A percentile compares a stretch with the other conserved stretches of the same genome.
Evolutionary conservation across 495 filamentous ascomycete genomes (phyloP).

Genomic region (Acidiella bohemica): DNA sequence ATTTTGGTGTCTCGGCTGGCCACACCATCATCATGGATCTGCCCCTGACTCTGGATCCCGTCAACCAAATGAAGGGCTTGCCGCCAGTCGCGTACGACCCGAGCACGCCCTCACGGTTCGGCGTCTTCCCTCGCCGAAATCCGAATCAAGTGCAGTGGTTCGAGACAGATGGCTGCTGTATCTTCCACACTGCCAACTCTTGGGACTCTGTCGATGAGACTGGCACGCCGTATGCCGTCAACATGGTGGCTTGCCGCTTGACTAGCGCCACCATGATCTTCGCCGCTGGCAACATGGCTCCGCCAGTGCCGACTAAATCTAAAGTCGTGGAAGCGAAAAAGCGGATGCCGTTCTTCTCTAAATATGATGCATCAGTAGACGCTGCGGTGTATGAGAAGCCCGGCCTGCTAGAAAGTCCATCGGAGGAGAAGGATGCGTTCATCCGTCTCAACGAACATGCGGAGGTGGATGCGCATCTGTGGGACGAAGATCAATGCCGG

Average conservation of each 20-base stretch:
- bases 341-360: slow-evolving; percentile 27
- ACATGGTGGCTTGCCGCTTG: slow-evolving; percentile 48
- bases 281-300: slow-evolving; percentile 41
- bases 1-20: slow-evolving; percentile 47
- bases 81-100: slow-evolving; percentile 44
- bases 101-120: slow-evolving; percentile 41
- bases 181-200: slow-evolving; percentile 55
- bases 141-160: slow-evolving; percentile 47
- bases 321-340: slow-evolving; percentile 22
- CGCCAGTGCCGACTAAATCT: slow-evolving; percentile 24
- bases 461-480: slow-evolving; percentile 11
- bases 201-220: slow-evolving; percentile 36
- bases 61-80: slow-evolving; percentile 39
- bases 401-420: slow-evolving; percentile 15
- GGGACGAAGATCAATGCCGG: slow-evolving; percentile 48
- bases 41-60: slow-evolving; percentile 47
- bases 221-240: slow-evolving; percentile 28
- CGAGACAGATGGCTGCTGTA: slow-evolving; percentile 47
- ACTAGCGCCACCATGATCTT: slow-evolving; percentile 47
- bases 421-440: slow-evolving; percentile 11
- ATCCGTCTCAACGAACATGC: not conserved
- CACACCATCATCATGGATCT: slow-evolving; percentile 55
- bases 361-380: slow-evolving; percentile 18
- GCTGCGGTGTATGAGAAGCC: slow-evolving; percentile 11
- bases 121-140: slow-evolving; percentile 46